A percentile compares a stretch with the other conserved stretches of the same genome.
Evolutionary conservation across 2,329 filamentous ascomycete species (phyloP).

Genomic region (Trichothecium sympodiale): DNA sequence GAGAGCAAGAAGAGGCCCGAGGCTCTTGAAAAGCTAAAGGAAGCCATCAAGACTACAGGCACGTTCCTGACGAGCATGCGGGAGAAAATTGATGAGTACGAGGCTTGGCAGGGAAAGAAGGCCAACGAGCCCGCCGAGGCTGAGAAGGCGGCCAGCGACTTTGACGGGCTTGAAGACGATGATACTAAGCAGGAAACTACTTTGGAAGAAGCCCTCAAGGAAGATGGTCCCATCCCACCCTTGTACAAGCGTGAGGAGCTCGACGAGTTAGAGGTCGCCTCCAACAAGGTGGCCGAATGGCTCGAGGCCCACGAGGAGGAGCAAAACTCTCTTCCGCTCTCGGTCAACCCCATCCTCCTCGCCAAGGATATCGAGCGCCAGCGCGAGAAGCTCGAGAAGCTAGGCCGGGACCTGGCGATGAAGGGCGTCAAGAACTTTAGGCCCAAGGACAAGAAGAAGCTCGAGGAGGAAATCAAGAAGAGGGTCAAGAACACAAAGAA

Average conservation of each 20-base stretch:
- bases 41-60: conserved; percentile 59
- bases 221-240: conserved; percentile 46
- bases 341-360: conserved; percentile 65
- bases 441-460: conserved; percentile 35
- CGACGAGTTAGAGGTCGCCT: conserved; percentile 47
- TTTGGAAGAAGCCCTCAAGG: conserved; percentile 31
- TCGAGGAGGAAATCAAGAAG: conserved; percentile 26
- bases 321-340: conserved; percentile 58
- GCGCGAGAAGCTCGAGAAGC: conserved; percentile 60
- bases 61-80: conserved; percentile 61
- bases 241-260: conserved; percentile 68
- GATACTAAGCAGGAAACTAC: conserved; percentile 26
- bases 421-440: conserved; percentile 52
- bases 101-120: conserved; percentile 37
- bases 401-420: conserved; percentile 58
- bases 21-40: conserved; percentile 54
- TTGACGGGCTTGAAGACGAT: conserved; percentile 73
- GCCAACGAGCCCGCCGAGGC: conserved; percentile 27
- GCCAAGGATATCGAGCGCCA: conserved; percentile 61
- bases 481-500: conserved; percentile 29
- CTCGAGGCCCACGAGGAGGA: conserved; percentile 57
- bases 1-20: conserved; percentile 64
- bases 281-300: conserved; percentile 59
- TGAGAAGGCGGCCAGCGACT: conserved; percentile 40
- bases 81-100: conserved; percentile 57